phyloP scores from a whole-genome alignment of 2,329 filamentous ascomycete genomes.

The Hymenoscyphus albidus region DNA sequence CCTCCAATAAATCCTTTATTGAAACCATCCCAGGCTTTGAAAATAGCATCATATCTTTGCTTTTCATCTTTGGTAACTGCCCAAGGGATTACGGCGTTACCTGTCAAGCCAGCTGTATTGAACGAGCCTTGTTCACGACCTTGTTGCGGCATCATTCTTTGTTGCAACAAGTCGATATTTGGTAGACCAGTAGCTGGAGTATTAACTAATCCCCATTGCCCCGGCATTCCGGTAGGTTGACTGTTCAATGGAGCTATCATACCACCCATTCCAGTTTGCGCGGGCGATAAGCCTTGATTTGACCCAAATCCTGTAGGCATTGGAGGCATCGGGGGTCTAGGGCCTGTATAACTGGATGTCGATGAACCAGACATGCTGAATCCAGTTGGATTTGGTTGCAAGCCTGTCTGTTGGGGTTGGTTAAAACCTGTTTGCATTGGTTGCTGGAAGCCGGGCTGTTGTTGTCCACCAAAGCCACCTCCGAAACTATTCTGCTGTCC shows the following conservation, averaged over 20 bases:
- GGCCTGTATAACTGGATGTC: conserved; percentile 75
- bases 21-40: conserved; percentile 94
- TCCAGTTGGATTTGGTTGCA: conserved; percentile 68
- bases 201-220: conserved; percentile 98
- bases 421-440: conserved; percentile 50
- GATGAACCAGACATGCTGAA: conserved; percentile 66
- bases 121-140: conserved; percentile 81
- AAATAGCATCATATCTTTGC: conserved; percentile 90
- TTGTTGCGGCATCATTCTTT: conserved; percentile 95
- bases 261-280: conserved; percentile 61
- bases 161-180: conserved; percentile 88
- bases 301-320: conserved; percentile 74
- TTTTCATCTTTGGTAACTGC: conserved; percentile 99
- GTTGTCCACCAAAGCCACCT: conserved; percentile 42
- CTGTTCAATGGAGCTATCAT: conserved; percentile 66
- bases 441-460: conserved; percentile 40
- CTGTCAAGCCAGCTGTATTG: conserved; percentile 80
- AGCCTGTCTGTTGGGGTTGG: conserved; percentile 51
- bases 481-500: conserved; percentile 43
- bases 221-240: conserved; percentile 89
- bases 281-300: conserved; percentile 54
- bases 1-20: conserved; percentile 89
- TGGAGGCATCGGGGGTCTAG: conserved; percentile 72
- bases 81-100: conserved; percentile 96
- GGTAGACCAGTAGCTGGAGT: conserved; percentile 83